Percentiles rank a stretch among this genome's conserved stretches.
Conservation (phyloP, 345 rosid genomes). For the Kandelia obovata region DNA sequence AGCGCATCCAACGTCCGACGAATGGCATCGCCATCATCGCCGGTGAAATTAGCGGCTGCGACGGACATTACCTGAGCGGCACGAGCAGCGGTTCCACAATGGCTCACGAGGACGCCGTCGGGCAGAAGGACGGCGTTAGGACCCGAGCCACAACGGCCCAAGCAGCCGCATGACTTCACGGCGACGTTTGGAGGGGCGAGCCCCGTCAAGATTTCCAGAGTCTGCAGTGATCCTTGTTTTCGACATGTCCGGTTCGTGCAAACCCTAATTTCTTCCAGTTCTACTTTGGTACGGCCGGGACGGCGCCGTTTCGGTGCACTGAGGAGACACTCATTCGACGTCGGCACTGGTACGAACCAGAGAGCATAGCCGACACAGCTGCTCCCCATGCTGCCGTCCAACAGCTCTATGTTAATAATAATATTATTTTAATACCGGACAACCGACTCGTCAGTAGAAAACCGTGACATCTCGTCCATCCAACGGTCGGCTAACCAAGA, state of each 20-base stretch:
- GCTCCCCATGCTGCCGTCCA: too few species aligned
- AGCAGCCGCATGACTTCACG: conserved; percentile 64
- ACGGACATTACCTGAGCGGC: conserved; percentile 52
- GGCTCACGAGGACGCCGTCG: conserved; percentile 50
- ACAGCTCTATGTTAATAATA: too few species aligned
- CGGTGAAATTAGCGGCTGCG: conserved; percentile 2
- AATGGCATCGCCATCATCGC: conserved; percentile 27
- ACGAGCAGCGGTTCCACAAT: conserved; percentile 65
- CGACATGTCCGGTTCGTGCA: conserved; percentile 45
- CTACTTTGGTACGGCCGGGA: not conserved
- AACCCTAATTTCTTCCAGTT: conserved; percentile 17
- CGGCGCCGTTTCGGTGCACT: too few species aligned
- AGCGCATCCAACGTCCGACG: conserved; percentile 49
- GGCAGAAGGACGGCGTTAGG: conserved; percentile 79
- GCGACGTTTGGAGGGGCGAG: conserved; percentile 60
- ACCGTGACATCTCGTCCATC: too few species aligned
- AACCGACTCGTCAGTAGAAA: too few species aligned
- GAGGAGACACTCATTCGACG: too few species aligned
- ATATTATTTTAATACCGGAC: too few species aligned
- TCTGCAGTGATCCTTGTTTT: conserved; percentile 68
- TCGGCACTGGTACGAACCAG: too few species aligned
- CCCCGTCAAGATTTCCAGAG: conserved; percentile 50
- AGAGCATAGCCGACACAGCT: too few species aligned
- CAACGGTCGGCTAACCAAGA: too few species aligned
- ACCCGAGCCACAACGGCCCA: conserved; percentile 86